A percentile compares a stretch with the other conserved stretches of the same genome.
Evolutionary conservation across 2,329 filamentous ascomycete species (phyloP).

Genomic region (Incumbomyces delicatus): DNA sequence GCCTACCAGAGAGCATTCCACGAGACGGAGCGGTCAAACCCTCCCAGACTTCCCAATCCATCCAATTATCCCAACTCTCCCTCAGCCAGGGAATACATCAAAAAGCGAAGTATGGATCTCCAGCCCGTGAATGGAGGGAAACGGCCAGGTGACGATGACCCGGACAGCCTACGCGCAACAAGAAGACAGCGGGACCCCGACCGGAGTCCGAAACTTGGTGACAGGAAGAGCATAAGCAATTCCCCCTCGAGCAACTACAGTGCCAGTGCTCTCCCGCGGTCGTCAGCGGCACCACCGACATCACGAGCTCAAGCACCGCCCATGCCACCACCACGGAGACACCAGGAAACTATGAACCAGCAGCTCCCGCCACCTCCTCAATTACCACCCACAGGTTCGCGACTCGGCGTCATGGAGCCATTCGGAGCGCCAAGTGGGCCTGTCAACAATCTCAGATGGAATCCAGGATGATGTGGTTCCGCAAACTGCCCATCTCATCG

Average conservation of each 20-base stretch:
- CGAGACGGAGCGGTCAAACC: constrained; percentile 5
- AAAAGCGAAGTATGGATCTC: constrained; percentile 9
- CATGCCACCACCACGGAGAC: background rate
- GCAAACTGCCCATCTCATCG: too few species aligned
- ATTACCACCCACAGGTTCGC: background rate
- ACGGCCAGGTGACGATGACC: background rate
- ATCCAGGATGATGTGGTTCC: background rate
- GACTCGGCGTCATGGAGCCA: constrained; percentile 1
- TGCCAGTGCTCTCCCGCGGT: background rate
- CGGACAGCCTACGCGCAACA: background rate
- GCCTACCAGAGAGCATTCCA: constrained; percentile 18
- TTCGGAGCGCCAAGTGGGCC: constrained; percentile 5
- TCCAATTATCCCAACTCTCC: constrained; percentile 16
- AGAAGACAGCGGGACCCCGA: constrained; percentile 3
- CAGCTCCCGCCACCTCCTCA: background rate
- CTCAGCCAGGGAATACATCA: constrained; percentile 13
- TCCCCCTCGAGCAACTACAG: constrained; percentile 5
- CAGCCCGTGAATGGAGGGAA: background rate
- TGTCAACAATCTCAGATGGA: constrained; percentile 2
- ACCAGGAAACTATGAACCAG: too few species aligned
- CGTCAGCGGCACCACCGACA: background rate
- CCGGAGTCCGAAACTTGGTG: background rate
- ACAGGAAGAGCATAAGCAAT: background rate
- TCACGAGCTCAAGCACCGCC: background rate
- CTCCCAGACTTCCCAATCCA: constrained; percentile 14